Conservation (phyloP, 139 green algal species). For the Zygnema cylindricum region DNA sequence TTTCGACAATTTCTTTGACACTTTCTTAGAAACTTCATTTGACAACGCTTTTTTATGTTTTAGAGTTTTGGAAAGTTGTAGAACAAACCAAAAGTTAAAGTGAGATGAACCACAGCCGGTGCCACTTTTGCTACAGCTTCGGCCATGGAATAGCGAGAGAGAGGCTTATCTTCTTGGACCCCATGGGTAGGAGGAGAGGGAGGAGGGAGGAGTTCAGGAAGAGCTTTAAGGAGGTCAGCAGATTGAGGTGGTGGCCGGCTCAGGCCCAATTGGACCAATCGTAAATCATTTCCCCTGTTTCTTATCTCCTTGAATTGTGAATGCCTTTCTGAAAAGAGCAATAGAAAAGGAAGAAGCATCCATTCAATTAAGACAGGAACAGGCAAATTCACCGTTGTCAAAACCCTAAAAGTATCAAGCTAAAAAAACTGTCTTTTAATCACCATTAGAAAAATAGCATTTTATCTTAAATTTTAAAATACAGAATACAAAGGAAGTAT, state of each 20-base stretch:
- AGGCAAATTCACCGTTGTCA: too few species aligned
- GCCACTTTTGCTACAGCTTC: slow-evolving; percentile 70
- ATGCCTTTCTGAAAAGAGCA: too few species aligned
- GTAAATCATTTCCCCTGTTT: too few species aligned
- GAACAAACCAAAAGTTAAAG: slow-evolving; percentile 46
- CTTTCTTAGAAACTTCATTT: not conserved
- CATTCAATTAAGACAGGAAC: too few species aligned
- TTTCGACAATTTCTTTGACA: not conserved
- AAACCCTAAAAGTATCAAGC: too few species aligned
- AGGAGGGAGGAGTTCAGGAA: not conserved
- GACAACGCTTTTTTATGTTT: not conserved
- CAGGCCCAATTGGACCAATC: too few species aligned
- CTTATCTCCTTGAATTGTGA: too few species aligned
- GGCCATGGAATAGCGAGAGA: slow-evolving; percentile 68
- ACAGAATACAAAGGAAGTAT: too few species aligned
- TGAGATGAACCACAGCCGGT: slow-evolving; percentile 74
- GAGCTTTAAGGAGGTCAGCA: not conserved
- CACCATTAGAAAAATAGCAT: too few species aligned
- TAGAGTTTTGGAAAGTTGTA: not conserved
- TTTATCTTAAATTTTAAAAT: too few species aligned
- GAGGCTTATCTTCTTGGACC: not conserved
- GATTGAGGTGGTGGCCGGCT: not conserved
- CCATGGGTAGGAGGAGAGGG: not conserved
- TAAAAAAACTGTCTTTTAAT: too few species aligned
- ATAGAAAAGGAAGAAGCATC: too few species aligned